Conservation (phyloP, 441 rosid genomes). For the Mallotus japonicus region DNA sequence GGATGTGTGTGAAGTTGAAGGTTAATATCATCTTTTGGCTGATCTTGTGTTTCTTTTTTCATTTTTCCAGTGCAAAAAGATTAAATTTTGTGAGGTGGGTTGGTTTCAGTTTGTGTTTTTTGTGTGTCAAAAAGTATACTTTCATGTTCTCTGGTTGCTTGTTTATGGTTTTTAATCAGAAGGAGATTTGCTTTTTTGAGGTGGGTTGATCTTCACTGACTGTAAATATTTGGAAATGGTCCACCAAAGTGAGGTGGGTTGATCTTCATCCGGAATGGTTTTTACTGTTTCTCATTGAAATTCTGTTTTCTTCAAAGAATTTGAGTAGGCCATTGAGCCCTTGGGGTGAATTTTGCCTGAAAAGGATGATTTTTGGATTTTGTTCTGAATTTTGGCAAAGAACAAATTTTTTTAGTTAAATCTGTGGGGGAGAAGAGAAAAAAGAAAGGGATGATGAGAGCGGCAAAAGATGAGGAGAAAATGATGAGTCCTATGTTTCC, state of each 20-base stretch:
- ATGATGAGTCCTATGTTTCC: slow-evolving; percentile 77
- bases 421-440: slow-evolving; percentile 13
- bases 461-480: slow-evolving; percentile 62
- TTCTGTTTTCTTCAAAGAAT: slow-evolving; percentile 8
- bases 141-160: slow-evolving; percentile 24
- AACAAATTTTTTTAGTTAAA: slow-evolving; percentile 14
- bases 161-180: slow-evolving; percentile 19
- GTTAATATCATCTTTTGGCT: no score
- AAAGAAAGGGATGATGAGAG: slow-evolving; percentile 41
- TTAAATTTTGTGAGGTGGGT: not conserved
- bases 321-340: slow-evolving; percentile 14
- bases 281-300: slow-evolving; percentile 11
- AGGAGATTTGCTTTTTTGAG: slow-evolving; percentile 24
- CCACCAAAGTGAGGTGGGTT: not conserved
- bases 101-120: not conserved
- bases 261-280: not conserved
- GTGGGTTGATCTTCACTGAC: slow-evolving; percentile 25
- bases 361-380: slow-evolving; percentile 21
- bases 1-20: not conserved
- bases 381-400: slow-evolving; percentile 18
- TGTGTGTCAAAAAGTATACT: not conserved
- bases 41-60: no score
- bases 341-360: slow-evolving; percentile 10
- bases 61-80: not conserved
- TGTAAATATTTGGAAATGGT: not conserved